phyloP scores from a whole-genome alignment of 345 rosid genomes.

The Eucalyptus marginata region DNA sequence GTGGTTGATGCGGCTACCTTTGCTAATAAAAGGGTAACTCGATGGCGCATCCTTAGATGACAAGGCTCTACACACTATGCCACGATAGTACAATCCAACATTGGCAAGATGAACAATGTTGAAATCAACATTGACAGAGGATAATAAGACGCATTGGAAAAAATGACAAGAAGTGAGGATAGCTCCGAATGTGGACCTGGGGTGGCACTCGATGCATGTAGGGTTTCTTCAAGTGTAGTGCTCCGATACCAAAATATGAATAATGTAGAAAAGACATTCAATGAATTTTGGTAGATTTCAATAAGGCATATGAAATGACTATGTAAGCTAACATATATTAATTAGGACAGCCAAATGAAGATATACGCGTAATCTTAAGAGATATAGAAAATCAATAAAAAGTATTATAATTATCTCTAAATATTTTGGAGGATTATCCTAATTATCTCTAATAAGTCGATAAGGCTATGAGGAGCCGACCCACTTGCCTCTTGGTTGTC shows the following conservation, averaged over 20 bases:
- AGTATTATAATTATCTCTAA: neutral
- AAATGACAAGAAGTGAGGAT: neutral
- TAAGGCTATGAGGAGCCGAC: neutral
- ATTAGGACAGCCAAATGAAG: neutral
- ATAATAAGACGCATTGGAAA: neutral
- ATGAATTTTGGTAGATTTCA: neutral
- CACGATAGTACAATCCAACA: no score
- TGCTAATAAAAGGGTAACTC: neutral
- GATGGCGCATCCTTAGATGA: neutral
- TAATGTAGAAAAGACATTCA: neutral
- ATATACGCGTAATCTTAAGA: rapidly evolving
- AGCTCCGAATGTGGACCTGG: no score
- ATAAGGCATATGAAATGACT: neutral
- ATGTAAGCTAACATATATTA: neutral
- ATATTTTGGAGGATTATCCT: no score
- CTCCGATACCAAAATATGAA: neutral
- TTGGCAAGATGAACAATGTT: neutral
- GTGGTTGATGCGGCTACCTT: neutral
- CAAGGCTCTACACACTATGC: neutral
- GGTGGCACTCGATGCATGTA: neutral
- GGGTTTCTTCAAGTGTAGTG: neutral
- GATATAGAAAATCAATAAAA: neutral
- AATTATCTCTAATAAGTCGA: neutral
- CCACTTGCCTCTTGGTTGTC: neutral
- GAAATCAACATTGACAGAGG: neutral